A percentile compares a stretch with the other conserved stretches of the same genome.
Evolutionary conservation across 805 yeast genomes (phyloP).

Genomic region (Kurtzmaniella cleridarum): DNA sequence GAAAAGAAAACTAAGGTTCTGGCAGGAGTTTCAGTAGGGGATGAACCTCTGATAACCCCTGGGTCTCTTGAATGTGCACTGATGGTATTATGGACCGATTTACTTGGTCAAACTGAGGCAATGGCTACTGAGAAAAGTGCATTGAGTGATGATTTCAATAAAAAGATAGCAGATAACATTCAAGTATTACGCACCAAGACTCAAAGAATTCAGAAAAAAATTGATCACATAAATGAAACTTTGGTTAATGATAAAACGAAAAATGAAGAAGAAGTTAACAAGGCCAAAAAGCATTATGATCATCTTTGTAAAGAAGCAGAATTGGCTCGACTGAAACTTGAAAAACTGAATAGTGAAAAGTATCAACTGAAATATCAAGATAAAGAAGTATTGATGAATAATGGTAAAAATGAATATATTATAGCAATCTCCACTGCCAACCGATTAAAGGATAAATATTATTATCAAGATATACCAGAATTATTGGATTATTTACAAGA

Average conservation of each 20-base stretch:
- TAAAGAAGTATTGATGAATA: conserved; percentile 76
- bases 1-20: conserved; percentile 69
- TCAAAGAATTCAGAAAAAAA: conserved; percentile 48
- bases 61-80: conserved; percentile 90
- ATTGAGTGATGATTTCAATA: conserved; percentile 55
- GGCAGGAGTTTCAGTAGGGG: conserved; percentile 79
- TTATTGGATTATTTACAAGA: conserved; percentile 79
- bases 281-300: conserved; percentile 75
- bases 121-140: conserved; percentile 62
- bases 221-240: conserved; percentile 56
- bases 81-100: conserved; percentile 85
- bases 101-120: conserved; percentile 76
- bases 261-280: conserved; percentile 51
- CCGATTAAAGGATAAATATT: conserved; percentile 87
- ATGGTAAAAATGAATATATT: conserved; percentile 78
- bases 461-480: conserved; percentile 90
- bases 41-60: conserved; percentile 84
- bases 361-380: conserved; percentile 51
- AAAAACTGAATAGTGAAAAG: conserved; percentile 47
- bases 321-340: conserved; percentile 66
- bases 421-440: conserved; percentile 80
- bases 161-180: conserved; percentile 59
- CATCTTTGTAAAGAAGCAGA: conserved; percentile 77
- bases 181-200: conserved; percentile 47
- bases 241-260: conserved; percentile 43